phyloP scores from a whole-genome alignment of 2,329 filamentous ascomycete genomes.

The Ambrosiella cleistominuta region DNA sequence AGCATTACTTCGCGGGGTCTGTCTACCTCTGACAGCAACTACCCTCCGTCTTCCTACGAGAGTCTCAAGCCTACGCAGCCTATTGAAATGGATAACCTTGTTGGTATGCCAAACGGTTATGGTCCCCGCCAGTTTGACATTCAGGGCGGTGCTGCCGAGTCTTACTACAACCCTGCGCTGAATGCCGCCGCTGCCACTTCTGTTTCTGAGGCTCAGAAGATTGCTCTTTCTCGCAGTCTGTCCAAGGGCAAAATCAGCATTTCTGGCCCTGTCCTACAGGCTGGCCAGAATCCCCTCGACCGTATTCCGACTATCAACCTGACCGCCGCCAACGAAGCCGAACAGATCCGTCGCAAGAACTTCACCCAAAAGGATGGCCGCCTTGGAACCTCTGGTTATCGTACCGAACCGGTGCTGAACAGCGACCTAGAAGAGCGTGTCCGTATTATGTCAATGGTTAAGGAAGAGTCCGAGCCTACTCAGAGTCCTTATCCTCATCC shows the following conservation, averaged over 20 bases:
- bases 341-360: conserved; percentile 27
- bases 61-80: conserved; percentile 26
- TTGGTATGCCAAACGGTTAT: neutral
- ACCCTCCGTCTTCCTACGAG: conserved; percentile 30
- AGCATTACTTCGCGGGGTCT: conserved; percentile 19
- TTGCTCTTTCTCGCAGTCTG: conserved; percentile 13
- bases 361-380: conserved; percentile 11
- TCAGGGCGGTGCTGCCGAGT: conserved; percentile 1
- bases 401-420: conserved; percentile 9
- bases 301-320: conserved; percentile 34
- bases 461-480: conserved; percentile 10
- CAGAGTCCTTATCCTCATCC: conserved; percentile 6
- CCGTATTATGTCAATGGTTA: conserved; percentile 11
- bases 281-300: conserved; percentile 23
- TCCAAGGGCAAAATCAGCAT: conserved; percentile 27
- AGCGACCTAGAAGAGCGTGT: conserved; percentile 12
- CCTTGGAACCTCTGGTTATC: conserved; percentile 1
- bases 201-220: conserved; percentile 14
- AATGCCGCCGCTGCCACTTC: conserved; percentile 18
- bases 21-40: conserved; percentile 26
- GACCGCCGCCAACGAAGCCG: conserved; percentile 28
- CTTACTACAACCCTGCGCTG: conserved; percentile 6
- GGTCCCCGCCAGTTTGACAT: conserved; percentile 5
- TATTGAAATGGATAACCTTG: conserved; percentile 8
- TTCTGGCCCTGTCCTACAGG: conserved; percentile 30